Evolutionary conservation across 805 yeast species (phyloP).

Genomic region (Torulaspora franciscae): DNA sequence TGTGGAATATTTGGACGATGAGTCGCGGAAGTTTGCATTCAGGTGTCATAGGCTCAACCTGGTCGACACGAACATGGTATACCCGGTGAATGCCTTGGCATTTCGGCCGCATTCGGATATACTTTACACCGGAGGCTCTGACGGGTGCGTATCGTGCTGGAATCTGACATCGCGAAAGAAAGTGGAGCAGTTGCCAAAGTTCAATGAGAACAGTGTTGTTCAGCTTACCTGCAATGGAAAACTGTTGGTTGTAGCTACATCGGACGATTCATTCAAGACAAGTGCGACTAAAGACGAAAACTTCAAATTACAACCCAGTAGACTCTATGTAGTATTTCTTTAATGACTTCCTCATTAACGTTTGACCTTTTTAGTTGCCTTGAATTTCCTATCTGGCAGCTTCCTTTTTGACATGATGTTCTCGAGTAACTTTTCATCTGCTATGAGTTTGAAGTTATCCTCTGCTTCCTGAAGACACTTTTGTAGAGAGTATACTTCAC

Average conservation of each 20-base stretch:
- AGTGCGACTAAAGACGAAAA: slow-evolving; percentile 24
- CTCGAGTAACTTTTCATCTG: slow-evolving; percentile 54
- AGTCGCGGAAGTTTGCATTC: slow-evolving; percentile 62
- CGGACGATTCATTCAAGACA: slow-evolving; percentile 48
- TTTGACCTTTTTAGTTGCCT: slow-evolving; percentile 8
- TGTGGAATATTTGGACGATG: slow-evolving; percentile 54
- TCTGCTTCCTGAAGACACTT: slow-evolving; percentile 33
- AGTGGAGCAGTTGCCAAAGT: slow-evolving; percentile 60
- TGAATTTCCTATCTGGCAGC: slow-evolving; percentile 24
- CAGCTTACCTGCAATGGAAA: slow-evolving; percentile 33
- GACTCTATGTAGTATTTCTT: slow-evolving; percentile 20
- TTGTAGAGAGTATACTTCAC: slow-evolving; percentile 51
- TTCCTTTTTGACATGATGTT: slow-evolving; percentile 52
- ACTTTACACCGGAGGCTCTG: slow-evolving; percentile 85
- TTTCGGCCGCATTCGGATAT: slow-evolving; percentile 78
- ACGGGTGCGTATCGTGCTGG: slow-evolving; percentile 86
- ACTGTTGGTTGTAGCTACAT: slow-evolving; percentile 43
- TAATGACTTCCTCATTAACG: slow-evolving; percentile 1
- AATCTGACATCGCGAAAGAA: slow-evolving; percentile 78
- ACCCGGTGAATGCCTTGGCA: slow-evolving; percentile 68
- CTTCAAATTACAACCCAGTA: slow-evolving; percentile 24
- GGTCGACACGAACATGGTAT: slow-evolving; percentile 51
- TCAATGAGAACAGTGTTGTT: slow-evolving; percentile 42
- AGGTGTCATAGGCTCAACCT: slow-evolving; percentile 63
- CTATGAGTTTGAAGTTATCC: slow-evolving; percentile 41